A percentile compares a stretch with the other conserved stretches of the same genome.
Conservation (phyloP, 108 stramenopile genomes). For the Nitzschia putrida region DNA sequence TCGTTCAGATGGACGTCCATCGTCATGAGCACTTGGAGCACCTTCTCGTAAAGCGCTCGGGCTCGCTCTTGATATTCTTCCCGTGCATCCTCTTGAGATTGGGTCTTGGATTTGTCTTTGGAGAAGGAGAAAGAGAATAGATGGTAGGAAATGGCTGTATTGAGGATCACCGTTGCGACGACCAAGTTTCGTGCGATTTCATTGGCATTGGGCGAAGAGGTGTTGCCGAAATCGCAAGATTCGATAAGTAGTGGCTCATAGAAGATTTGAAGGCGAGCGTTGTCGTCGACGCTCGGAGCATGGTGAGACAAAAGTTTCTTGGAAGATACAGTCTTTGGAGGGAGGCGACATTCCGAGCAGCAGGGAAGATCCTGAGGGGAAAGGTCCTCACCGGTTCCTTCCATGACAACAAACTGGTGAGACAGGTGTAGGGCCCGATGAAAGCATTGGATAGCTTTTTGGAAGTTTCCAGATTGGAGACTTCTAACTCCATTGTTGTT, state of each 20-base stretch:
- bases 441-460: background rate
- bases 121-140: background rate
- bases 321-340: no score
- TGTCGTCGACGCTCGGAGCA: no score
- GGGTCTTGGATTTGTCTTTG: background rate
- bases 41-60: background rate
- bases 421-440: background rate
- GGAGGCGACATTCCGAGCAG: no score
- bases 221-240: no score
- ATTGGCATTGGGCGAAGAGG: no score
- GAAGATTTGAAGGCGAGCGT: no score
- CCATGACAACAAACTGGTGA: background rate
- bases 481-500: background rate
- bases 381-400: conserved; percentile 1
- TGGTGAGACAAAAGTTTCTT: no score
- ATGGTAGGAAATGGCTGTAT: conserved; percentile 3
- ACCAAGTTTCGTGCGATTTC: no score
- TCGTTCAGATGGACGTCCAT: background rate
- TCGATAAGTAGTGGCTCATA: no score
- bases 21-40: background rate
- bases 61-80: background rate
- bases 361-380: no score
- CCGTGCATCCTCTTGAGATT: background rate
- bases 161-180: background rate
- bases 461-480: background rate